These are phyloP conservation scores for Piper betle DNA, from an alignment of 164 flowering plant species.

Conservation along the genomic window DNA sequence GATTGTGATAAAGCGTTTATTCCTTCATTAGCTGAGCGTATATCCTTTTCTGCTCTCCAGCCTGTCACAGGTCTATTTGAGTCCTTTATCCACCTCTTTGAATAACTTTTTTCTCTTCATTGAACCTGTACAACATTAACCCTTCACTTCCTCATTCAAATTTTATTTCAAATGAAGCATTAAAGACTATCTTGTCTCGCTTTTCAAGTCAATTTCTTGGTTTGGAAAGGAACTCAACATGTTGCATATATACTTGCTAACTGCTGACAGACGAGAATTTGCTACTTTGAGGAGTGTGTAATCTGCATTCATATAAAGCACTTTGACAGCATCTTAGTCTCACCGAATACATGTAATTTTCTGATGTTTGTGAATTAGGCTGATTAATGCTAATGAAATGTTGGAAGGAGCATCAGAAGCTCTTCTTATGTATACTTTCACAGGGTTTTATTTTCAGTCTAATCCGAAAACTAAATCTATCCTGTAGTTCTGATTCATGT, in stretches of 20 bases:
- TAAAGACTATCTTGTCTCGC: not conserved
- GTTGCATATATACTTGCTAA: too few relatives aligned
- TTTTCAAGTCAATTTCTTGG: not conserved
- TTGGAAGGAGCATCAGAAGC: not conserved
- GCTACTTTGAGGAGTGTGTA: too few relatives aligned
- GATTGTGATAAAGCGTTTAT: constrained; percentile 33
- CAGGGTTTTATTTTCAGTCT: too few relatives aligned
- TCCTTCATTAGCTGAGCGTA: constrained; percentile 42
- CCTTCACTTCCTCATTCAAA: not conserved
- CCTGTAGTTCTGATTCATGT: not conserved
- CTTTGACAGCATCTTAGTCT: not conserved
- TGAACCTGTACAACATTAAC: too few relatives aligned
- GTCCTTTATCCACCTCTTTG: not conserved
- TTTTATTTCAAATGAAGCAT: not conserved
- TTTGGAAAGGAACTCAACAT: too few relatives aligned
- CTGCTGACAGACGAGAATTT: too few relatives aligned
- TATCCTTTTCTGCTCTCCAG: constrained; percentile 59
- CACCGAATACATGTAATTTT: not conserved
- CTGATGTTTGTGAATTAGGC: not conserved
- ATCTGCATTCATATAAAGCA: too few relatives aligned
- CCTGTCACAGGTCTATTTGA: constrained; percentile 36
- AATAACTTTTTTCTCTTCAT: not conserved
- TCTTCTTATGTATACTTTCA: too few relatives aligned
- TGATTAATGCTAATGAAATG: not conserved
- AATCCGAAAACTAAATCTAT: too few relatives aligned